Percentiles rank a stretch among this genome's conserved stretches.
phyloP scores from a whole-genome alignment of 1,284 basidiomycete genomes.

The Phaffia rhodozyma region DNA sequence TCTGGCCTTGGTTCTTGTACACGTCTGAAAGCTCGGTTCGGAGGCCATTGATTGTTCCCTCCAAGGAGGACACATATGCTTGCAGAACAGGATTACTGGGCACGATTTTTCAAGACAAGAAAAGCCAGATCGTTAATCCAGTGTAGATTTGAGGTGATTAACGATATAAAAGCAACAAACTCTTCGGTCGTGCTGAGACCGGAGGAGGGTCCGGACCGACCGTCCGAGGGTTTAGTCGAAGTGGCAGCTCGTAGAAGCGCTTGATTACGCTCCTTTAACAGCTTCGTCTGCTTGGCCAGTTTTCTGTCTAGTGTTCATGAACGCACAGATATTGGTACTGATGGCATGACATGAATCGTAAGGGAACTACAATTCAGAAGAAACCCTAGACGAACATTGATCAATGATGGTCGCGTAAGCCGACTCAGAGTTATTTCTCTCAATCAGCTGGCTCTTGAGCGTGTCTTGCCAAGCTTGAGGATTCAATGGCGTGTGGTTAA shows the following conservation, averaged over 20 bases:
- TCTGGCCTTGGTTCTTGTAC: conserved; percentile 93
- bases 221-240: conserved; percentile 53
- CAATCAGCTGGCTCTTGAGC: neutral
- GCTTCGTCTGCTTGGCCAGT: conserved; percentile 74
- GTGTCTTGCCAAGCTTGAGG: conserved; percentile 7
- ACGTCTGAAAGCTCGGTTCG: conserved; percentile 82
- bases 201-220: conserved; percentile 28
- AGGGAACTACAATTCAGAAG: conserved; percentile 13
- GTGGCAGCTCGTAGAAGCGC: conserved; percentile 66
- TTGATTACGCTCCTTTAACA: conserved; percentile 77
- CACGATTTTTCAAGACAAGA: conserved; percentile 3
- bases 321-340: conserved; percentile 17
- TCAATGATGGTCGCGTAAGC: conserved; percentile 50
- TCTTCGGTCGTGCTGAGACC: neutral
- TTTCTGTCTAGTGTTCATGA: conserved; percentile 52
- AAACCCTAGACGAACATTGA: conserved; percentile 52
- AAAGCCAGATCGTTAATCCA: conserved; percentile 14
- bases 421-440: conserved; percentile 3
- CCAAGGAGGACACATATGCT: conserved; percentile 79
- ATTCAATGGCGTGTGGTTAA: neutral
- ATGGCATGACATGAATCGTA: neutral
- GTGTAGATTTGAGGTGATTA: neutral
- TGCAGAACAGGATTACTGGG: conserved; percentile 64
- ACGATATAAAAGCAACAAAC: conserved; percentile 38
- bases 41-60: conserved; percentile 79